phyloP scores from a whole-genome alignment of 441 rosid species.

The Theobroma grandiflorum region DNA sequence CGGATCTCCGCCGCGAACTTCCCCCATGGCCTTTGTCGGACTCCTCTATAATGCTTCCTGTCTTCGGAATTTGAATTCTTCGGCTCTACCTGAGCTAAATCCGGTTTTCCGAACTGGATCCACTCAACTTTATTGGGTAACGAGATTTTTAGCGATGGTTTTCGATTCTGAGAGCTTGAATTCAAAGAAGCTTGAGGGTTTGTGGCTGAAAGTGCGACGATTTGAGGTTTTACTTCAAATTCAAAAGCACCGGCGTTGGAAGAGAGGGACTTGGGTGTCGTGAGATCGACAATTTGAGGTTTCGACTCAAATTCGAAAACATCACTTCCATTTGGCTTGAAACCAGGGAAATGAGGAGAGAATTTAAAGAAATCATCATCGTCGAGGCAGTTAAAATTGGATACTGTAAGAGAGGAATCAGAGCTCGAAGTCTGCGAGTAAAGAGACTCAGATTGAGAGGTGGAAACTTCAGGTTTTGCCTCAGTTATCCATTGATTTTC shows the following conservation, averaged over 20 bases:
- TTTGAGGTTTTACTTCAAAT: slow-evolving; percentile 33
- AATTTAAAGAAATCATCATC: slow-evolving; percentile 35
- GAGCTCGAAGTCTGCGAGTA: slow-evolving; percentile 33
- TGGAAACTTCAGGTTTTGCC: slow-evolving; percentile 26
- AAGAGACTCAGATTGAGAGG: slow-evolving; percentile 13
- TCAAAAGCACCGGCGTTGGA: slow-evolving; percentile 13
- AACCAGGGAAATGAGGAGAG: background rate
- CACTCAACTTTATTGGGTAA: slow-evolving; percentile 55
- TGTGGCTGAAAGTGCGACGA: background rate
- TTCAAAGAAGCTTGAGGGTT: slow-evolving; percentile 24
- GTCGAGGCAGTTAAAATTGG: slow-evolving; percentile 29
- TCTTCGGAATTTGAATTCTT: slow-evolving; percentile 30
- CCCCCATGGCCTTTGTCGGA: slow-evolving; percentile 94
- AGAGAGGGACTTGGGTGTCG: slow-evolving; percentile 30
- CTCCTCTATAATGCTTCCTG: slow-evolving; percentile 83
- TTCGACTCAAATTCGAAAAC: slow-evolving; percentile 45
- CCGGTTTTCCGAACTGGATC: slow-evolving; percentile 48
- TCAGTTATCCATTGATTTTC: slow-evolving; percentile 32
- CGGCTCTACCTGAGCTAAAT: slow-evolving; percentile 14
- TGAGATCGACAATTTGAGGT: slow-evolving; percentile 49
- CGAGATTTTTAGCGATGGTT: slow-evolving; percentile 56
- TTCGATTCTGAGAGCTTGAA: slow-evolving; percentile 31
- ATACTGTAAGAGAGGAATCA: slow-evolving; percentile 27
- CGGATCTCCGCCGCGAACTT: slow-evolving; percentile 97
- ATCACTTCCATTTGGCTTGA: slow-evolving; percentile 31